Base-by-base conservation (phyloP, 352 stramenopile genomes). In the Proteromonas lacertae region DNA sequence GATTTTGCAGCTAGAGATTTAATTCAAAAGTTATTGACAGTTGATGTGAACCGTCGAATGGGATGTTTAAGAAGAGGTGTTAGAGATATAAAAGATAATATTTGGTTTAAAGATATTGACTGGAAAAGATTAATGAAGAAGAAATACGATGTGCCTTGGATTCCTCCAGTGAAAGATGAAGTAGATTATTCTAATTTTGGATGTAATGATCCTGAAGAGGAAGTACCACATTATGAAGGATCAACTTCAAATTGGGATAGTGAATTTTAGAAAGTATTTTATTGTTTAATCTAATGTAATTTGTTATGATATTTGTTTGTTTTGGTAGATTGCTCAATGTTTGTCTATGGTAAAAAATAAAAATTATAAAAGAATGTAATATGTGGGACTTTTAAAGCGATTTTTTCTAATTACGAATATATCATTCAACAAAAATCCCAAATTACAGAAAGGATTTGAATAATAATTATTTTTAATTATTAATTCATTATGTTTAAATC, bases 41-140 rank as follows among this genome's bases (percentile, higher is more conserved):
- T 56, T 17, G 61, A 80, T 26, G 47, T 62, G 10, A 58, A 62
- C 14, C 56, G 58, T 35, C 55, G 66, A 8, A 42, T 78, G 9
- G 67, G 67, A 14, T 29, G 29, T 25, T 30, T 35, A 10, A 33
- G 25, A 31, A 17, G 28, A 23, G 37, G 37, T 25, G 52, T 55
- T 8, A 42, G 50, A 1, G 50, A 66, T 12, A 66, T 77, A 16
- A 64, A 62, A 12, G 36, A 50, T 0, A 64, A 81, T 36, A 28
- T 51, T 2, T 81, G 62, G 62, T 81, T 79, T 33, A 28, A 53
- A 30, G 69, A 62, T 41, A 69, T 79, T 31, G 65, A 76, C 48
- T 79, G 60, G 58, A 37, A 53, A n/a, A 52, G 51, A 3, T 55
- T 79, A 32, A 43, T 64, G 8, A 56, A 59, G 25, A 76, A 76